Conservation (phyloP, 345 rosid species). For the Melastoma malabathricum region DNA sequence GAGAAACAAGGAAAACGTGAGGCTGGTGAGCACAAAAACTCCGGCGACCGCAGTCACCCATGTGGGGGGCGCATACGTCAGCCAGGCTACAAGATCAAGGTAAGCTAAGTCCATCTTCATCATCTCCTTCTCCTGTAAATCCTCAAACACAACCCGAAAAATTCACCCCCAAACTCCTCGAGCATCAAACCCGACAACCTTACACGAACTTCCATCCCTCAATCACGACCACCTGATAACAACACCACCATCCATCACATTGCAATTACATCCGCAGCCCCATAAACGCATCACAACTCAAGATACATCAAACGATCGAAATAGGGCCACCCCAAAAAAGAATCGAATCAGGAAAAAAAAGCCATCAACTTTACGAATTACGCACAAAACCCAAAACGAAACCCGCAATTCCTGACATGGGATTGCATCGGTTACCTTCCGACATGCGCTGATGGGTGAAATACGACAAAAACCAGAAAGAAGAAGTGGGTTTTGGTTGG, state of each 20-base stretch:
- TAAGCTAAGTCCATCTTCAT: constrained; percentile 16
- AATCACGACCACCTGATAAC: constrained; percentile 6
- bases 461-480: no score
- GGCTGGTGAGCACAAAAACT: constrained; percentile 38
- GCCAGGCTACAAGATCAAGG: constrained; percentile 12
- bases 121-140: constrained; percentile 5
- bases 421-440: no score
- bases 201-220: neutral
- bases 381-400: no score
- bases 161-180: constrained; percentile 9
- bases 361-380: no score
- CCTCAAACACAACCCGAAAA: constrained; percentile 18
- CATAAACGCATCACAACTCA: neutral
- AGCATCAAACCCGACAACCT: neutral
- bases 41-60: constrained; percentile 70
- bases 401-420: no score
- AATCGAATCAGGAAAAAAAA: no score
- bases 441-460: no score
- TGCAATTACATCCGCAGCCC: neutral
- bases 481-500: no score
- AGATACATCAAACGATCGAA: no score
- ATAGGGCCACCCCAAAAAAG: no score
- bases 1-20: constrained; percentile 69
- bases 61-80: constrained; percentile 39
- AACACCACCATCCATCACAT: neutral